phyloP scores from a whole-genome alignment of 2,329 filamentous ascomycete genomes.

The Pyrenophora teres region DNA sequence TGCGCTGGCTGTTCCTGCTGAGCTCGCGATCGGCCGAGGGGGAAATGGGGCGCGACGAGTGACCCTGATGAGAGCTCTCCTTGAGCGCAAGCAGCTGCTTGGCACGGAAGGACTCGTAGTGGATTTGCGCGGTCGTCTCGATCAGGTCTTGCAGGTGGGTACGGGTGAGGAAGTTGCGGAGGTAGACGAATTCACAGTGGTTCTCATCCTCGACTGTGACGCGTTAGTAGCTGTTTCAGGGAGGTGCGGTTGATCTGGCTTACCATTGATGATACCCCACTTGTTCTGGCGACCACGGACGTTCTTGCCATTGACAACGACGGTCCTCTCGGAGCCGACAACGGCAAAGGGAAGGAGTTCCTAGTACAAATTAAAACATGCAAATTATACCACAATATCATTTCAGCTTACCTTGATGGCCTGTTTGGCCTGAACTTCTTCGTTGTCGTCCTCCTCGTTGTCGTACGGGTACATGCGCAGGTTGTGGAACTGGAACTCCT shows the following conservation, averaged over 20 bases:
- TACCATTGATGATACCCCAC: constrained; percentile 93
- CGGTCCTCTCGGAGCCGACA: constrained; percentile 96
- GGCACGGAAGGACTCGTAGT: constrained; percentile 99
- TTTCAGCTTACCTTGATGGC: constrained; percentile 82
- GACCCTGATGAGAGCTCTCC: constrained; percentile 82
- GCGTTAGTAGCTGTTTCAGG: constrained; percentile 18
- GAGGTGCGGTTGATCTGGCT: neutral
- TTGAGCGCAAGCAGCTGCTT: constrained; percentile 98
- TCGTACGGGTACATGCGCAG: constrained; percentile 99
- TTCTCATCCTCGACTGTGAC: constrained; percentile 86
- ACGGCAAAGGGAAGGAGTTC: constrained; percentile 96
- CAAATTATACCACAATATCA: neutral
- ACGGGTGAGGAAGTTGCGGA: constrained; percentile 97
- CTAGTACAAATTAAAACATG: constrained; percentile 56
- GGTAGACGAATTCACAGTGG: constrained; percentile 99
- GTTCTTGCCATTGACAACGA: constrained; percentile 96
- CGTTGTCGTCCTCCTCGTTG: constrained; percentile 97
- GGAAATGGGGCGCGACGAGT: constrained; percentile 90
- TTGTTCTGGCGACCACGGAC: constrained; percentile 97
- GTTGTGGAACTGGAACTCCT: constrained; percentile 99
- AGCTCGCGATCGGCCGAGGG: constrained; percentile 92
- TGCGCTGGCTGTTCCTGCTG: constrained; percentile 94
- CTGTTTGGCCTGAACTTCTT: constrained; percentile 89
- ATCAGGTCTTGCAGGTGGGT: constrained; percentile 98
- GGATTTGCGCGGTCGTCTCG: constrained; percentile 98